Conservation (phyloP, 768 basidiomycete species). For the Rhizopogon salebrosus region DNA sequence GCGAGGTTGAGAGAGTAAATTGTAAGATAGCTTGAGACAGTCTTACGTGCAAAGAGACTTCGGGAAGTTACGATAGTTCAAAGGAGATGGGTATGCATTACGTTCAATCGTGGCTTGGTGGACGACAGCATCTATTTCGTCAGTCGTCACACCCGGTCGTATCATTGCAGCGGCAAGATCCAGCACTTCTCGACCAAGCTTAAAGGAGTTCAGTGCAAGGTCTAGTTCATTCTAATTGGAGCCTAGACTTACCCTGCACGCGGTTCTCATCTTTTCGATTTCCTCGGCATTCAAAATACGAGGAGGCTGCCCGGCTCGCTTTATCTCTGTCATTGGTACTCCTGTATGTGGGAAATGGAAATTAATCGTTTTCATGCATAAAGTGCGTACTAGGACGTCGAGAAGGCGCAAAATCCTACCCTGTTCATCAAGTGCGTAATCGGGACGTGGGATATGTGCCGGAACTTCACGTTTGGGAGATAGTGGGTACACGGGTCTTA, state of each 20-base stretch:
- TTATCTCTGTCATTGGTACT: slow-evolving; percentile 53
- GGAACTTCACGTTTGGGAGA: slow-evolving; percentile 75
- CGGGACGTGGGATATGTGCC: slow-evolving; percentile 78
- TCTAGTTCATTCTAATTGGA: not conserved
- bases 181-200: slow-evolving; percentile 91
- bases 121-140: slow-evolving; percentile 90
- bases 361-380: slow-evolving; percentile 8
- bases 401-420: slow-evolving; percentile 40
- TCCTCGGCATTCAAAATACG: slow-evolving; percentile 66
- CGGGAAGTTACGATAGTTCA: slow-evolving; percentile 88
- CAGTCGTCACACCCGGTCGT: slow-evolving; percentile 90
- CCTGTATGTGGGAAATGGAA: slow-evolving; percentile 33
- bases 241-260: slow-evolving; percentile 64
- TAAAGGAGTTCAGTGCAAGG: not conserved
- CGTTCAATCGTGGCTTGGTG: slow-evolving; percentile 89
- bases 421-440: slow-evolving; percentile 64
- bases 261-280: slow-evolving; percentile 84
- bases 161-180: slow-evolving; percentile 86
- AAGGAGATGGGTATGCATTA: slow-evolving; percentile 88
- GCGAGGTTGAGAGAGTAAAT: slow-evolving; percentile 3
- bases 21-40: slow-evolving; percentile 1
- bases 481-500: slow-evolving; percentile 87
- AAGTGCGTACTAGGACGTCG: slow-evolving; percentile 24
- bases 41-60: slow-evolving; percentile 96
- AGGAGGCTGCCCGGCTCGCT: slow-evolving; percentile 54